Evolutionary conservation across 805 yeast species (phyloP).

Genomic region (Clavispora vitiphila): DNA sequence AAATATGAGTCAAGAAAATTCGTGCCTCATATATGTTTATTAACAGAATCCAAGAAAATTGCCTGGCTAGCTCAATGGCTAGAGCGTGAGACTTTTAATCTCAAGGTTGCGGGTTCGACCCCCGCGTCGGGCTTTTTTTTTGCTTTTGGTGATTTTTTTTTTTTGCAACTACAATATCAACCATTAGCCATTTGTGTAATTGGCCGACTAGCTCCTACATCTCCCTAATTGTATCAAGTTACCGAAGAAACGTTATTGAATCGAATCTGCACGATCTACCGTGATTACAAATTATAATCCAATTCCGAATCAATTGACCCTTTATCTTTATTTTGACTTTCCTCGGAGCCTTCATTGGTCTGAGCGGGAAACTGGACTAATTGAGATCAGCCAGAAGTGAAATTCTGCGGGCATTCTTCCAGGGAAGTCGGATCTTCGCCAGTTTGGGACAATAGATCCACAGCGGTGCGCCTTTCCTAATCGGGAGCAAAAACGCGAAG

Average conservation of each 20-base stretch:
- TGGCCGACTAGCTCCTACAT: too few relatives aligned
- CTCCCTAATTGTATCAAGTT: too few relatives aligned
- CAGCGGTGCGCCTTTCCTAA: background rate
- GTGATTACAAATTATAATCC: too few relatives aligned
- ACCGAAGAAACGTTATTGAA: too few relatives aligned
- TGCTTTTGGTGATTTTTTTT: background rate
- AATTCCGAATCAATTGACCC: too few relatives aligned
- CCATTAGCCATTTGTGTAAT: too few relatives aligned
- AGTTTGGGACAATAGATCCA: background rate
- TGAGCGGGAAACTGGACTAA: background rate
- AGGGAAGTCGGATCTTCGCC: background rate
- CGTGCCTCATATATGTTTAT: background rate
- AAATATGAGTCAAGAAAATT: background rate
- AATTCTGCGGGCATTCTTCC: background rate
- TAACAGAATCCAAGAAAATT: background rate
- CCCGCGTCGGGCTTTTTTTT: slow-evolving; percentile 15
- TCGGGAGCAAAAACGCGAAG: background rate
- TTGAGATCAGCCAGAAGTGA: background rate
- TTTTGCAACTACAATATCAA: background rate
- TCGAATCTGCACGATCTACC: too few relatives aligned
- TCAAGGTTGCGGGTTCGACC: slow-evolving; percentile 26
- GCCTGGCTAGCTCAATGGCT: slow-evolving; percentile 31
- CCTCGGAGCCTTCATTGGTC: background rate
- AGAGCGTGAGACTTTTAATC: slow-evolving; percentile 27
- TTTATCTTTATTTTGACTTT: background rate